Base-by-base conservation (phyloP, 352 stramenopile species). In the Paralagenidium karlingii region DNA sequence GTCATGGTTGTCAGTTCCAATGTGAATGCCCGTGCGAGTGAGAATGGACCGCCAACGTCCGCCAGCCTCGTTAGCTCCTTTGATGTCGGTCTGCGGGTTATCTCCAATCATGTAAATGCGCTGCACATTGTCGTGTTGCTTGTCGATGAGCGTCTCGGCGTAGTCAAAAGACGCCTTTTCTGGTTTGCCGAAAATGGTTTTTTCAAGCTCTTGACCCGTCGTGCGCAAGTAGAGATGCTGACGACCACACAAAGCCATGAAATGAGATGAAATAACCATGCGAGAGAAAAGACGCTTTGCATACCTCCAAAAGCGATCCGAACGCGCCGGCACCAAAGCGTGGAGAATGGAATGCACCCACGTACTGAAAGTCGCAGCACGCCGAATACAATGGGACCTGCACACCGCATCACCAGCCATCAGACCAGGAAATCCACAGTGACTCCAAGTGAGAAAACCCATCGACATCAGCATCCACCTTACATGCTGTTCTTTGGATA, bases 331-430 rank as follows among this genome's bases (percentile, higher is more conserved):
- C 77, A 13, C 77, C 77, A 47, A 82, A 90, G 15, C 77, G 70
- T 16, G 77, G 77, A 34, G 86, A 51, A 43, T 90, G 74, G 51
- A 86, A 86, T 38, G 87, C 77, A 10, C 77, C 74, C 10, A 91
- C 75, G 45, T 91, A 91, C 50, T 91, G 75, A 51, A 91, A 91
- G 34, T 91, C 77, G 4, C 73, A 86, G 63, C 77, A 91, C 40
- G 77, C 71, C 38, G 75, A 91, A 55, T 88, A 91, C 22, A 91
- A 51, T 21, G 75, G 74, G 18, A 86, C 58, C 44, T 81, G 49
- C 4, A 31, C 12, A 11, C 13, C 45, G 15, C 21, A 18, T 25
- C n/a, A n/a, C 33, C 6, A 50, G 33, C 9, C 3, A 31, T 7
- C 1, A 28, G 9, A 16, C 4, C 37, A 13, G 38, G 16, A 45